These are phyloP conservation scores for Cyberlindnera japonica DNA, from an alignment of 805 yeast genomes.

Conservation along the genomic window DNA sequence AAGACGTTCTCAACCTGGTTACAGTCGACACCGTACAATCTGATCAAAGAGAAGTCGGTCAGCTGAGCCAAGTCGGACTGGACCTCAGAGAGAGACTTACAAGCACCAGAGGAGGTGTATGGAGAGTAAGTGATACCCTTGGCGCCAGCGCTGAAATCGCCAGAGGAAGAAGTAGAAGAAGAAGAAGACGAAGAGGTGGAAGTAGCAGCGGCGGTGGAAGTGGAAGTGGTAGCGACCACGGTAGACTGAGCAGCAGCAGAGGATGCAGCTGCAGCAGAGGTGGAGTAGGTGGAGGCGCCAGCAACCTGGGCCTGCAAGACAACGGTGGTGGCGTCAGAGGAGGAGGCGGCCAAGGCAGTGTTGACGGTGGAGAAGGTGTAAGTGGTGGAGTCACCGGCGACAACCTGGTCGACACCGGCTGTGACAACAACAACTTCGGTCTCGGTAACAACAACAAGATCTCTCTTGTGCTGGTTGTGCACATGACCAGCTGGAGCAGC, in stretches of 20 bases:
- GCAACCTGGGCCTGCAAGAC: conserved; percentile 29
- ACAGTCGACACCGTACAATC: conserved; percentile 88
- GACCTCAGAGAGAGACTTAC: conserved; percentile 61
- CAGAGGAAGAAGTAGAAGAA: conserved; percentile 31
- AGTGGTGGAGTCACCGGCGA: conserved; percentile 29
- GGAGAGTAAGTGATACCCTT: conserved; percentile 84
- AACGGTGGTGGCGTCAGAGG: conserved; percentile 27
- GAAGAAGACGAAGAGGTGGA: conserved; percentile 29
- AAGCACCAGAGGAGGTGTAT: conserved; percentile 60
- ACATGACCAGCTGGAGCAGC: conserved; percentile 53
- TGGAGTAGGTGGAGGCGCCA: conserved; percentile 29
- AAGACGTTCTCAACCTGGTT: conserved; percentile 70
- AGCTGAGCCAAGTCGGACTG: conserved; percentile 54
- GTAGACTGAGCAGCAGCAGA: conserved; percentile 17
- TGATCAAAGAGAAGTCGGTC: conserved; percentile 52
- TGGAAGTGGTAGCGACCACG: conserved; percentile 18
- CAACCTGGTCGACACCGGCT: conserved; percentile 36
- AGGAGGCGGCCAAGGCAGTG: conserved; percentile 27
- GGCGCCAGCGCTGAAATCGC: conserved; percentile 37
- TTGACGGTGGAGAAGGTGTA: conserved; percentile 26
- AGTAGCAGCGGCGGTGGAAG: conserved; percentile 24
- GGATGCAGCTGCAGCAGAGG: conserved; percentile 25
- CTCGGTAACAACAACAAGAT: conserved; percentile 45
- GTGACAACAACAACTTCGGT: conserved; percentile 49
- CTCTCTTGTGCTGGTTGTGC: conserved; percentile 60